Evolutionary conservation across 2,329 filamentous ascomycete species (phyloP).

Genomic region (Cladosporium sphaerospermum): DNA sequence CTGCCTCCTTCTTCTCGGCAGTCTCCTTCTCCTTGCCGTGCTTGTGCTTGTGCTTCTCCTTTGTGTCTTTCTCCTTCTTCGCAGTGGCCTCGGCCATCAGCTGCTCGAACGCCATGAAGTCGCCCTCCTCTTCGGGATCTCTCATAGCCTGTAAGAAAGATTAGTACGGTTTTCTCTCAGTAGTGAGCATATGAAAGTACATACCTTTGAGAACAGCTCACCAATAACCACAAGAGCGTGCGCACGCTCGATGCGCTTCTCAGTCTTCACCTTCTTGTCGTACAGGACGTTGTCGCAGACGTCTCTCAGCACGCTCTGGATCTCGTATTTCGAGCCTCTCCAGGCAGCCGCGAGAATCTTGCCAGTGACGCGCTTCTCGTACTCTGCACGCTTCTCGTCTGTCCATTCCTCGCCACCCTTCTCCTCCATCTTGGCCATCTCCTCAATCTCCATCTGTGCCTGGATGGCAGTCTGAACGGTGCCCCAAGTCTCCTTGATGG

Average conservation of each 20-base stretch:
- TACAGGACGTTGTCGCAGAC: slow-evolving; percentile 86
- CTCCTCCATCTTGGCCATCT: slow-evolving; percentile 95
- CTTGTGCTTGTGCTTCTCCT: slow-evolving; percentile 56
- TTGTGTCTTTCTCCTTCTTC: slow-evolving; percentile 81
- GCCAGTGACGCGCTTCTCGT: slow-evolving; percentile 89
- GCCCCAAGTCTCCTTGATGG: slow-evolving; percentile 98
- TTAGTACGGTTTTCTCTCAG: slow-evolving; percentile 11
- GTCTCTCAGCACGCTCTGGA: slow-evolving; percentile 88
- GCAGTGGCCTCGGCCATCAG: slow-evolving; percentile 92
- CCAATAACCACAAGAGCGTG: slow-evolving; percentile 84
- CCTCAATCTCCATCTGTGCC: slow-evolving; percentile 96
- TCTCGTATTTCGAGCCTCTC: slow-evolving; percentile 95
- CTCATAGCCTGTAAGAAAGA: slow-evolving; percentile 61
- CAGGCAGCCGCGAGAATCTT: slow-evolving; percentile 97
- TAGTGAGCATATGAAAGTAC: slow-evolving; percentile 18
- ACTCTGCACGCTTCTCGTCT: slow-evolving; percentile 92
- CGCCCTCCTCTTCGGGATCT: slow-evolving; percentile 91
- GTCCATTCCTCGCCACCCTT: slow-evolving; percentile 96
- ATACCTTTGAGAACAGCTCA: slow-evolving; percentile 81
- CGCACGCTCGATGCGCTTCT: slow-evolving; percentile 85
- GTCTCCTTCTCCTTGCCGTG: slow-evolving; percentile 43
- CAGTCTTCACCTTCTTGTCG: slow-evolving; percentile 67
- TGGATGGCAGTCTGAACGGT: slow-evolving; percentile 95
- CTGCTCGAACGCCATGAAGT: slow-evolving; percentile 98
- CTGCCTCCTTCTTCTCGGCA: slow-evolving; percentile 6